Evolutionary conservation across 139 green algal genomes (phyloP), one percentile per base, ranked within the genome.

Genomic region (Micromonas commoda): DNA sequence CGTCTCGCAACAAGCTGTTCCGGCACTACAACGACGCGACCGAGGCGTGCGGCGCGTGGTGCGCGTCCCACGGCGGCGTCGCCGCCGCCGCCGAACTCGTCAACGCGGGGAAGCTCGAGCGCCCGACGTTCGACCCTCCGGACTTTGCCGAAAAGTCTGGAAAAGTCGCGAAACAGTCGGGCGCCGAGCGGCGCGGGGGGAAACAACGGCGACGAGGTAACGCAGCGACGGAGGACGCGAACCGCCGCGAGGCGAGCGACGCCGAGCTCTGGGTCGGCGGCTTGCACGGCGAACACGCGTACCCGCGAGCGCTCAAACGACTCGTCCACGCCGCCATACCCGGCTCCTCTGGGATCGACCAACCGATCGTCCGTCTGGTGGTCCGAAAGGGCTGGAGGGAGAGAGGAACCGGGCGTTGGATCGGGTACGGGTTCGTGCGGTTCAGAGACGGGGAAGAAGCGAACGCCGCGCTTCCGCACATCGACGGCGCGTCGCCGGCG

Each of bases 1-100:
- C 20, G 35, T 75, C 68, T 5, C 35, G 37, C 21, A 75, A 60
- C 68, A 54, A 52, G 68, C 32, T 75, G 24, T 75, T 75, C 9
- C 35, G 37, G 24, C 68, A 75, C 13, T 32, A 60, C 68, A 16
- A 28, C 1, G 6, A 9, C 9, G 13, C 16, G 13, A 19, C 63
- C 9, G 9, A 19, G 13, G 26, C 6, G 63, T 69, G 63, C 63
- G 63, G 63, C 63, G 63, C 63, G 63, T 33, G 28, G 26, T 69
- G 63, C 63, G 63, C 16, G 63, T 69, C 63, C 63, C 6, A 37
- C 5, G 63, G 63, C 26, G 63, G 63, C 9, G 9, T 69, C 63
- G 26, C 26, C 9, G 6, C 63, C 63, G 26, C 63, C 9, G 63
- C 63, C 13, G 63, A 32, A 19, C 9, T 32, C 63, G 6, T 33